Base-by-base conservation (phyloP, 768 basidiomycete species). In the Kwoniella dejecticola region DNA sequence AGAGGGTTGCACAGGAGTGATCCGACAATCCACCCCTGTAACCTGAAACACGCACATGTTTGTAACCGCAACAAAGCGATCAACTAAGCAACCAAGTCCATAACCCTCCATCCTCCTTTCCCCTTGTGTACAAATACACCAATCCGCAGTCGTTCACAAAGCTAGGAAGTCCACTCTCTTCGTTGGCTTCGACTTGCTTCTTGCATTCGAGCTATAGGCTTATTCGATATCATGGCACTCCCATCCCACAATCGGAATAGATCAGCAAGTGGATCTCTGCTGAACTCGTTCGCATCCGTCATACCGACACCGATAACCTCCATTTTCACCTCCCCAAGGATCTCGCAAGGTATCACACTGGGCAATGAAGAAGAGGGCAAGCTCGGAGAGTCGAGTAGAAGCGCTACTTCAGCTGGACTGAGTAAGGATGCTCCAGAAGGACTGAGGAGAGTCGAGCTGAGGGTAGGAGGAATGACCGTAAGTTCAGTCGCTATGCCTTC, bases 401-500 rank as follows among this genome's bases (percentile, higher is more conserved):
- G 47, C 4, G 50, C 52, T 12, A 52, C 50, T 15, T 3, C 42
- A 15, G 56, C 27, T 6, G 5, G 42, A 23, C 31, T 62, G 5
- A 62, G 60, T 26, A 62, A 62, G 30, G 60, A 62, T 29, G 60
- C 60, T 10, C 62, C 62, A 2, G 41, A 27, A 21, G 60, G 60
- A 15, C 31, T 62, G 40, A 67, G 53, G 44, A 42, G 68, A 23
- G 74, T 76, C 15, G 76, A 77, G 50, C 64, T 77, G 44, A 63
- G 66, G 47, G 70, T 77, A 11, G 76, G 76, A 33, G 76, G 76
- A 15, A 77, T 77, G 76, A 77, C 76, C 10, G 75, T 76, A 42
- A 61, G 74, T 71, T 6, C 27, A 21, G 13, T 4, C 23, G 15
- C 33, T n/a, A n/a, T n/a, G n/a, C n/a, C n/a, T n/a, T n/a, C n/a